Base-by-base conservation (phyloP, 208 protist genomes). In the Crithidia bombi region DNA sequence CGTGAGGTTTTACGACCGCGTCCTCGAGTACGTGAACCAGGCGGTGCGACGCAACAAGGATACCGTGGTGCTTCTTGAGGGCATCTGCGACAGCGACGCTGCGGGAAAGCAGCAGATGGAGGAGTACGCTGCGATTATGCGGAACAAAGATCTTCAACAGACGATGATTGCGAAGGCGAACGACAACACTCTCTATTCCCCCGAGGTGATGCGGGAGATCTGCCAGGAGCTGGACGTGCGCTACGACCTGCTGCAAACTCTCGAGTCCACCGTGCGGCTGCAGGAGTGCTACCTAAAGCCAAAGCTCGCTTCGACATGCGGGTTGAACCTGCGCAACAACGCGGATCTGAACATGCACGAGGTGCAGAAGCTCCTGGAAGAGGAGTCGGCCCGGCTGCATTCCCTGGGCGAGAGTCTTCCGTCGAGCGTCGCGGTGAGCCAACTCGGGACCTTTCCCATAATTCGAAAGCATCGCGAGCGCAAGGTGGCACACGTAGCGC, bases 241-340 rank as follows among this genome's bases (percentile, higher is more conserved):
- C 30, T 92, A 86, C 70, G 80, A 82, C 38, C 65, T 76, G 23
- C 74, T 96, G 54, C 56, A 68, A 21, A 68, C 66, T 17, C 50
- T 81, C 26, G 75, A 78, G 65, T 69, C 74, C 51, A 84, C 68
- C 43, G 71, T 96, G 32, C 89, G 91, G 28, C 75, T 96, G 61
- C 88, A 94, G 82, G 89, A 96, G 75, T 96, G 89, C 78, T 96
- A 96, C 64, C 72, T 96, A 36, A 91, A 90, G 65, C 91, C 91
- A 11, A 96, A 94, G 70, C 91, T 96, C 79, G 91, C 91, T 1
- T 89, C 91, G 21, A 81, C 83, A 26, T 83, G 83, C 38, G 91
- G 89, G 15, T 55, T 71, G 41, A 70, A 92, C 51, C 80, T 96
- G 62, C 70, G 80, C 85, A 96, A 96, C 63, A 79, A 92, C 68